Percentiles rank a stretch among this genome's conserved stretches.
These are phyloP conservation scores for Gyrodon lividus DNA, from an alignment of 768 basidiomycete genomes.

Conservation along the genomic window DNA sequence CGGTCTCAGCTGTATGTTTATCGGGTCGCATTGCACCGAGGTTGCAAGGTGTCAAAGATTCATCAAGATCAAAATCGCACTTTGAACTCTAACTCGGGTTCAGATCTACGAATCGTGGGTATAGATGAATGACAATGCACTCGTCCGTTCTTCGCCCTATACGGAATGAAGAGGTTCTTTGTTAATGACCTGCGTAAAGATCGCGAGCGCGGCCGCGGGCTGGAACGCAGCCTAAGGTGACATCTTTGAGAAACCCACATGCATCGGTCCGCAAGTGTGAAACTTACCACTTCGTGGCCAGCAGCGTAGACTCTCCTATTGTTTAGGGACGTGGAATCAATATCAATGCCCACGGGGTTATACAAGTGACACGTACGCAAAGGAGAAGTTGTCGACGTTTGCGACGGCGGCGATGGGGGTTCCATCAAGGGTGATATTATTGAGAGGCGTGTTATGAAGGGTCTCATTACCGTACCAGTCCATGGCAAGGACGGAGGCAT, in stretches of 20 bases:
- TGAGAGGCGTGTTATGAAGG: conserved; percentile 41
- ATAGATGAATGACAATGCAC: not conserved
- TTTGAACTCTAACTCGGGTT: no score
- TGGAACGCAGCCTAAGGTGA: conserved; percentile 57
- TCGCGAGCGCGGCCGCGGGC: conserved; percentile 54
- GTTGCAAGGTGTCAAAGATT: no score
- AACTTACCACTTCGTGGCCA: conserved; percentile 63
- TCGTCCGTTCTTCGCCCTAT: conserved; percentile 3
- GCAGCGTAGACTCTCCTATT: conserved; percentile 52
- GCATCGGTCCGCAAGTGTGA: not conserved
- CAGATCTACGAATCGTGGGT: not conserved
- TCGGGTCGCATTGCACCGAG: no score
- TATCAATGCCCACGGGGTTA: no score
- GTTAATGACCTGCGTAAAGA: conserved; percentile 55
- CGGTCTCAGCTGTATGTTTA: not conserved
- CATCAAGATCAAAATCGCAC: no score
- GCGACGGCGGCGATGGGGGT: conserved; percentile 55
- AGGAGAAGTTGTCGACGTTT: conserved; percentile 65
- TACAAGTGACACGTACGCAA: conserved; percentile 49
- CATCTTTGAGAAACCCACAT: not conserved
- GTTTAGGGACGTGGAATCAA: not conserved
- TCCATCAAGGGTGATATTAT: conserved; percentile 57
- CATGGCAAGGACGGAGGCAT: conserved; percentile 42
- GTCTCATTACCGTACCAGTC: conserved; percentile 45
- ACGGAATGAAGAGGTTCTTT: conserved; percentile 56